A percentile compares a stretch with the other conserved stretches of the same genome.
Evolutionary conservation across 129 eudicot species (phyloP).

Genomic region (Deinandra increscens): DNA sequence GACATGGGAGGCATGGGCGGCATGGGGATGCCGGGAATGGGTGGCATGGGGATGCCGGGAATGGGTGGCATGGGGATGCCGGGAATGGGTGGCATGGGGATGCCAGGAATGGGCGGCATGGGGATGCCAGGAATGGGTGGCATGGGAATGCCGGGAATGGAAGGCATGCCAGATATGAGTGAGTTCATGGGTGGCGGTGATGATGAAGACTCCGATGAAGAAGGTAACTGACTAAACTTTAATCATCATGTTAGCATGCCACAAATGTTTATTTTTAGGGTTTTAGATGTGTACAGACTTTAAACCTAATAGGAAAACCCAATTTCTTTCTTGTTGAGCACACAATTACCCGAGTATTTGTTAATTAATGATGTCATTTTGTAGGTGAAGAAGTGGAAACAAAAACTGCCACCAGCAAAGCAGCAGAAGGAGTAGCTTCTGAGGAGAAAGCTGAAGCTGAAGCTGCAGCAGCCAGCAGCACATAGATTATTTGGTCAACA

Average conservation of each 20-base stretch:
- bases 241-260: not conserved
- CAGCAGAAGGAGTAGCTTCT: slow-evolving; percentile 5
- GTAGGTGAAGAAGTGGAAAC: slow-evolving; percentile 52
- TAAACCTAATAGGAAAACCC: too few species aligned
- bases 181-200: slow-evolving; percentile 59
- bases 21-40: slow-evolving; percentile 41
- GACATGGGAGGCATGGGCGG: slow-evolving; percentile 53
- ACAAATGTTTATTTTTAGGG: too few species aligned
- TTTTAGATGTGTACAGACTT: too few species aligned
- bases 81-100: slow-evolving; percentile 34
- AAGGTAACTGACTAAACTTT: slow-evolving; percentile 38
- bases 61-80: slow-evolving; percentile 42
- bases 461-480: slow-evolving; percentile 34
- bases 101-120: slow-evolving; percentile 35
- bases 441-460: slow-evolving; percentile 22
- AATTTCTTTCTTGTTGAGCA: not conserved
- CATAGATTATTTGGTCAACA: slow-evolving; percentile 25
- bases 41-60: slow-evolving; percentile 38
- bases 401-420: slow-evolving; percentile 36
- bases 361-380: not conserved
- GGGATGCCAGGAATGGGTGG: slow-evolving; percentile 37
- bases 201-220: slow-evolving; percentile 69
- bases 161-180: slow-evolving; percentile 36
- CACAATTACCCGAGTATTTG: not conserved
- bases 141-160: slow-evolving; percentile 26